These are phyloP conservation scores for Sabuloglossum arenarium DNA, from an alignment of 495 filamentous ascomycete genomes.

Conservation along the genomic window DNA sequence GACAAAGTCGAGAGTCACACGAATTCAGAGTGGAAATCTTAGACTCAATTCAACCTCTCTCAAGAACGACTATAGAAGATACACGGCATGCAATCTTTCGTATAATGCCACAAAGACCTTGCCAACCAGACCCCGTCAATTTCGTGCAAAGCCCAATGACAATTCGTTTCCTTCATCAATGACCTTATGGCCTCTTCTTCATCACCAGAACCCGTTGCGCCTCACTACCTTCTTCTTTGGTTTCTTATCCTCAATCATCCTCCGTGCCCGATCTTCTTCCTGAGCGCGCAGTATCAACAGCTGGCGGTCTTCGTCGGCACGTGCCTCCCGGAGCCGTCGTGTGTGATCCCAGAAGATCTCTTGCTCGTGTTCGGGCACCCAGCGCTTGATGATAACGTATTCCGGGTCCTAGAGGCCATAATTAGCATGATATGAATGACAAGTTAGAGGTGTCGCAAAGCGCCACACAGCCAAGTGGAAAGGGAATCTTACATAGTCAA, in stretches of 20 bases:
- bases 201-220: not conserved
- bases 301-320: not conserved
- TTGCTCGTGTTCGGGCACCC: conserved; percentile 52
- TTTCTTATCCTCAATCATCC: not conserved
- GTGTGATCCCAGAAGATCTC: conserved; percentile 55
- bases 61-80: too few relatives aligned
- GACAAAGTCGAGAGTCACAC: too few relatives aligned
- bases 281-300: not conserved
- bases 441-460: too few relatives aligned
- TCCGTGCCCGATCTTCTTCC: not conserved
- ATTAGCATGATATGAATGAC: too few relatives aligned
- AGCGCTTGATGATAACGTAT: conserved; percentile 57
- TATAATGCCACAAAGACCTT: too few relatives aligned
- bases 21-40: too few relatives aligned
- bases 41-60: too few relatives aligned
- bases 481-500: conserved; percentile 15
- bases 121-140: too few relatives aligned
- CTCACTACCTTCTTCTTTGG: not conserved
- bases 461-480: not conserved
- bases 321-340: conserved; percentile 30
- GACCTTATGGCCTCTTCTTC: not conserved
- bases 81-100: too few relatives aligned
- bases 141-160: too few relatives aligned
- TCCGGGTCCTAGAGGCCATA: conserved; percentile 44
- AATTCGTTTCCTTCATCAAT: too few relatives aligned